Conservation (phyloP, 345 rosid genomes). For the Cochlearia excelsa region DNA sequence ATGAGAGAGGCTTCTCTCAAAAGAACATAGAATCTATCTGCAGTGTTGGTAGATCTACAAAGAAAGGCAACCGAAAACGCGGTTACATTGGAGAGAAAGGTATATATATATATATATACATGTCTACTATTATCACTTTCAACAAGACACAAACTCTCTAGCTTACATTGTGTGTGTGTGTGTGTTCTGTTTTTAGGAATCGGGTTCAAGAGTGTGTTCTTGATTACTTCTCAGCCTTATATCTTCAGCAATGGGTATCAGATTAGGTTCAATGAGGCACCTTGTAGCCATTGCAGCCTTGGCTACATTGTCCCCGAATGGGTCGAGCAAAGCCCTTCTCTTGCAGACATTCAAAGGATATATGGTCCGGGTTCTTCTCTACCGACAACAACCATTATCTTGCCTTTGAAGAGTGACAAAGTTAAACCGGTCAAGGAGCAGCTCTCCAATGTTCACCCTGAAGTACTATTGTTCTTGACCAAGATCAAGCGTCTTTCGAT, state of each 20-base stretch:
- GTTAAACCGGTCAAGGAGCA: constrained; percentile 63
- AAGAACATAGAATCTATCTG: constrained; percentile 65
- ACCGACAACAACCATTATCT: constrained; percentile 57
- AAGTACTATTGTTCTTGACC: constrained; percentile 54
- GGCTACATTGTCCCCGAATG: constrained; percentile 82
- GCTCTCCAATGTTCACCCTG: constrained; percentile 66
- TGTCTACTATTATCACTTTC: background rate
- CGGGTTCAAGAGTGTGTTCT: constrained; percentile 70
- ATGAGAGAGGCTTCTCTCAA: constrained; percentile 60
- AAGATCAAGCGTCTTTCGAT: constrained; percentile 69
- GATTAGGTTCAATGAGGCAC: constrained; percentile 58
- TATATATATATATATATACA: no score
- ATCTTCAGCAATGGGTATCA: constrained; percentile 73
- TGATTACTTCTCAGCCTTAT: constrained; percentile 51
- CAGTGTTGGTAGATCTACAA: constrained; percentile 64
- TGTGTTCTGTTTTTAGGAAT: constrained; percentile 44
- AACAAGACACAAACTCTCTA: background rate
- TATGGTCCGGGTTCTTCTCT: constrained; percentile 48
- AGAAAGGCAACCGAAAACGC: constrained; percentile 57
- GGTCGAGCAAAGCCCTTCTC: constrained; percentile 58
- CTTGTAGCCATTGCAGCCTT: constrained; percentile 56
- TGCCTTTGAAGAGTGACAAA: constrained; percentile 68
- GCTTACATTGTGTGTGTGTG: background rate
- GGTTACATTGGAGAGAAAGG: constrained; percentile 89
- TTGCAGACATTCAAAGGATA: constrained; percentile 42